phyloP scores from a whole-genome alignment of 805 yeast species.

The Metschnikowia corniflorae region DNA sequence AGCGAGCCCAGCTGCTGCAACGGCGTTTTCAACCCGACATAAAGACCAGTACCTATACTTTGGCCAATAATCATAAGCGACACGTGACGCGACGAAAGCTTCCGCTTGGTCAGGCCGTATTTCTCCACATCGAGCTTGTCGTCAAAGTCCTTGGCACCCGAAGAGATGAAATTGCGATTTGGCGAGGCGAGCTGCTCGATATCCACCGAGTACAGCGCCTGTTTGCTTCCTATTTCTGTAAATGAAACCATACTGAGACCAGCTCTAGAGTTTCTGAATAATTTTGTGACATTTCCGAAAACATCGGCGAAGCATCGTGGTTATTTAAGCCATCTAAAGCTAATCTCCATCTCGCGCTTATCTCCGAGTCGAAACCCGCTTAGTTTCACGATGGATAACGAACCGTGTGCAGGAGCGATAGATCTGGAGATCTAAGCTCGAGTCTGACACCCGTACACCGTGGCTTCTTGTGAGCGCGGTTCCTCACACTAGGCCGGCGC shows the following conservation, averaged over 20 bases:
- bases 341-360: too few species aligned
- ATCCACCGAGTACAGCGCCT: constrained; percentile 11
- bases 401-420: too few species aligned
- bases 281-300: too few species aligned
- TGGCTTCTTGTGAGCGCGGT: too few species aligned
- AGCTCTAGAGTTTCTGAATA: constrained; percentile 1
- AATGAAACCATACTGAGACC: constrained; percentile 6
- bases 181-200: constrained; percentile 13
- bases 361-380: too few species aligned
- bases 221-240: constrained; percentile 2
- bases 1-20: constrained; percentile 33
- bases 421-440: too few species aligned
- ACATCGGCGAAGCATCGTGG: neutral
- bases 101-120: constrained; percentile 30
- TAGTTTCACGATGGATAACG: too few species aligned
- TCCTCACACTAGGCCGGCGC: too few species aligned
- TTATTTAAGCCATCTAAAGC: too few species aligned
- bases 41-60: constrained; percentile 35
- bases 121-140: constrained; percentile 25
- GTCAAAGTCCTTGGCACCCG: constrained; percentile 23
- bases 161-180: constrained; percentile 7
- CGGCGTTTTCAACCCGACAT: constrained; percentile 30
- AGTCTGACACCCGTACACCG: too few species aligned
- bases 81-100: constrained; percentile 30
- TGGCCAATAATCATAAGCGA: constrained; percentile 35